These are phyloP conservation scores for Rugosomyces carneus DNA, from an alignment of 1,284 basidiomycete genomes.

Conservation along the genomic window DNA sequence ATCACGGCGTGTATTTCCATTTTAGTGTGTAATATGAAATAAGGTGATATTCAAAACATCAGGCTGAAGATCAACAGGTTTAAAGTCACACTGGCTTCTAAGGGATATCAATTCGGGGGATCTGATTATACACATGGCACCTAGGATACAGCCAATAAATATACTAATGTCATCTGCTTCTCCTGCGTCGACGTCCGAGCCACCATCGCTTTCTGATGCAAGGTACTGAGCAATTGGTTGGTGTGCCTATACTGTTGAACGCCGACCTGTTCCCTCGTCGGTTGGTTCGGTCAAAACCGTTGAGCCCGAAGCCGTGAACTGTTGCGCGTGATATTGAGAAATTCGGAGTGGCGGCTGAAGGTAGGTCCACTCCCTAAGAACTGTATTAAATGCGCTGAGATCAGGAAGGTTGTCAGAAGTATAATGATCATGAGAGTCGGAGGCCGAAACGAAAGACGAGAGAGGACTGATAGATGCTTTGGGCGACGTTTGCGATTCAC, in stretches of 20 bases:
- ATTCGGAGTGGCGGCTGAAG: constrained; percentile 21
- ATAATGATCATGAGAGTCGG: constrained; percentile 17
- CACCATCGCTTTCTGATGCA: constrained; percentile 1
- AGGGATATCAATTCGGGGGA: too few relatives aligned
- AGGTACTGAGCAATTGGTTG: constrained; percentile 59
- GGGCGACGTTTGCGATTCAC: constrained; percentile 3
- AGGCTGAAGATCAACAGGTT: too few relatives aligned
- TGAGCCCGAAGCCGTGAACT: constrained; percentile 19
- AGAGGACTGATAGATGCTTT: constrained; percentile 6
- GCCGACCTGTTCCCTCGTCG: constrained; percentile 25
- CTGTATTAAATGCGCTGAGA: constrained; percentile 66
- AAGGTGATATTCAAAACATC: too few relatives aligned
- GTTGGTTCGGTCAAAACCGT: constrained; percentile 12
- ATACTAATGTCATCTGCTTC: too few relatives aligned
- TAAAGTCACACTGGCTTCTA: too few relatives aligned
- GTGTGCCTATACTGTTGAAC: constrained; percentile 62
- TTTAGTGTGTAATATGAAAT: too few relatives aligned
- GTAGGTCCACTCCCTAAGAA: constrained; percentile 59
- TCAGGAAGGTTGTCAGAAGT: constrained; percentile 76
- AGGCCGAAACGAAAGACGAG: constrained; percentile 4
- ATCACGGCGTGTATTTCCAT: too few relatives aligned
- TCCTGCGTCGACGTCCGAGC: not conserved
- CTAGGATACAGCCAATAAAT: too few relatives aligned
- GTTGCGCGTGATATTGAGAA: constrained; percentile 11
- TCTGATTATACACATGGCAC: too few relatives aligned